Evolutionary conservation across 2,329 filamentous ascomycete species (phyloP).

Genomic region (Pyrenochaeta sp.): DNA sequence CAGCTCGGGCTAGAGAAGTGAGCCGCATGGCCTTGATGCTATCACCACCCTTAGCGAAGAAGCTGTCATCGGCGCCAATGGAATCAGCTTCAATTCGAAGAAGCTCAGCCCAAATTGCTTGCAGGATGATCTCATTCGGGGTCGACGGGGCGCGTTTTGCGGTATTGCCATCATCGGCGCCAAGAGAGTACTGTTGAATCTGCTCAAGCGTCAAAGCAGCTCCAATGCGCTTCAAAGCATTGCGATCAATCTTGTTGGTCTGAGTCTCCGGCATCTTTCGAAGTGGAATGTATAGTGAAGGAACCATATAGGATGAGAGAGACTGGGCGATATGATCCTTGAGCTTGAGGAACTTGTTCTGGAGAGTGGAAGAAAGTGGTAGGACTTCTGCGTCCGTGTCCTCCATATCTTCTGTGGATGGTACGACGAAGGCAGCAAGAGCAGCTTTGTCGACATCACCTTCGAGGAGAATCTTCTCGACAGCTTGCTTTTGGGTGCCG

Average conservation of each 20-base stretch:
- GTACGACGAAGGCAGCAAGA: constrained; percentile 15
- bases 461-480: too few relatives aligned
- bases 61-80: constrained; percentile 21
- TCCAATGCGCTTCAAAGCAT: constrained; percentile 11
- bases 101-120: constrained; percentile 18
- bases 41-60: constrained; percentile 29
- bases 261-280: constrained; percentile 16
- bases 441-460: constrained; percentile 15
- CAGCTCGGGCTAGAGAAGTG: constrained; percentile 12
- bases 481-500: too few relatives aligned
- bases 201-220: constrained; percentile 13
- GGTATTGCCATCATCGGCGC: constrained; percentile 5
- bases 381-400: constrained; percentile 3
- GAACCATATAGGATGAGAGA: constrained; percentile 25
- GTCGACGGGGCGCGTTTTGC: constrained; percentile 13
- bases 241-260: constrained; percentile 15
- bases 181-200: constrained; percentile 14
- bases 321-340: constrained; percentile 8
- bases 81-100: constrained; percentile 10
- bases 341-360: constrained; percentile 11
- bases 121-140: constrained; percentile 14
- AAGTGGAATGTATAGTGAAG: constrained; percentile 24
- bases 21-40: constrained; percentile 29
- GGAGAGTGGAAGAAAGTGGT: neutral
- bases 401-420: constrained; percentile 2